These are phyloP conservation scores for Stereum hirsutum DNA, from an alignment of 1,284 basidiomycete genomes.

Conservation along the genomic window DNA sequence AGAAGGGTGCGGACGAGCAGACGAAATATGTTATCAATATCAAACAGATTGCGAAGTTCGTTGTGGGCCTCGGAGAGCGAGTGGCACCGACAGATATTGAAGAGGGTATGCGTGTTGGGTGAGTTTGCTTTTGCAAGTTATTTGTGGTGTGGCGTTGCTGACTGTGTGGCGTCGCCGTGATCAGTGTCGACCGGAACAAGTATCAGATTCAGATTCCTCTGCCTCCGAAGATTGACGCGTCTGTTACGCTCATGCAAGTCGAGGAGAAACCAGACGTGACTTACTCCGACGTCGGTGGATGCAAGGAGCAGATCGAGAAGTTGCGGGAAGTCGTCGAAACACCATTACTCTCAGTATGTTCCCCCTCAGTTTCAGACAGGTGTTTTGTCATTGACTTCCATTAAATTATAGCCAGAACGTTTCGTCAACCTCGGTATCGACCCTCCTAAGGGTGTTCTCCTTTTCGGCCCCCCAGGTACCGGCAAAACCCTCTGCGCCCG, in stretches of 20 bases:
- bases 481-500: conserved; percentile 98
- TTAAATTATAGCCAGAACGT: conserved; percentile 76
- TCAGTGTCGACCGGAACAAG: conserved; percentile 84
- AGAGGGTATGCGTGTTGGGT: conserved; percentile 99
- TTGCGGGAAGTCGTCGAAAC: conserved; percentile 97
- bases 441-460: conserved; percentile 95
- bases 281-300: conserved; percentile 96
- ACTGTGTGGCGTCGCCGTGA: conserved; percentile 4
- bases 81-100: conserved; percentile 98
- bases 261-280: conserved; percentile 99
- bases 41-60: conserved; percentile 99
- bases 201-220: conserved; percentile 99
- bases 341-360: conserved; percentile 82
- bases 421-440: conserved; percentile 99
- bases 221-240: conserved; percentile 99
- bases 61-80: conserved; percentile 93
- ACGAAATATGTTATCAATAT: conserved; percentile 99
- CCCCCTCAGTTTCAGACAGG: conserved; percentile 1
- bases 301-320: conserved; percentile 99
- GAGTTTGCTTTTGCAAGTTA: conserved; percentile 19
- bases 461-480: conserved; percentile 96
- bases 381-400: conserved; percentile 1
- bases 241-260: conserved; percentile 99
- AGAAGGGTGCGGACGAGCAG: conserved; percentile 91
- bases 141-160: conserved; percentile 15